Percentiles rank a stretch among this genome's conserved stretches.
phyloP scores from a whole-genome alignment of 2,329 filamentous ascomycete species.

The Stachybotrys chlorohalonatus region DNA sequence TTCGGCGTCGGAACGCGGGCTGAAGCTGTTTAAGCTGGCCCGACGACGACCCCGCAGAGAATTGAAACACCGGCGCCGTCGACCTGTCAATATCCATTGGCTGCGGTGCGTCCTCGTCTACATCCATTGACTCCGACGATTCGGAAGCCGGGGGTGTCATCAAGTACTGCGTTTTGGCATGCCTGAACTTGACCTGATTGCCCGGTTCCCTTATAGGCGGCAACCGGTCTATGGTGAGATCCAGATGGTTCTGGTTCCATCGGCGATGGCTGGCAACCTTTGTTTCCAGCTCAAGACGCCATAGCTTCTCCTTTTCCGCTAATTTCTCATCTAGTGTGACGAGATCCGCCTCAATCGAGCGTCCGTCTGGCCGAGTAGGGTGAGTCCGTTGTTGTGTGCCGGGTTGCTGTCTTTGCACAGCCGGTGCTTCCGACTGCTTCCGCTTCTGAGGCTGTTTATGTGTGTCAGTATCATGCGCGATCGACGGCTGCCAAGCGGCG shows the following conservation, averaged over 20 bases:
- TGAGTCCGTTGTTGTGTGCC: constrained; percentile 55
- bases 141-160: constrained; percentile 55
- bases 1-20: constrained; percentile 72
- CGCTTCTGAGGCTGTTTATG: constrained; percentile 57
- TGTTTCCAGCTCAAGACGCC: constrained; percentile 73
- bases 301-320: constrained; percentile 71
- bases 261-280: constrained; percentile 81
- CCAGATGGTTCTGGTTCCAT: constrained; percentile 86
- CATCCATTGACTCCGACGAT: constrained; percentile 46
- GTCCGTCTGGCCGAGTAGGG: constrained; percentile 60
- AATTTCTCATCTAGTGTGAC: constrained; percentile 66
- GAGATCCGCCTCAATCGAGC: constrained; percentile 69
- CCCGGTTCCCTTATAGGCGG: constrained; percentile 63
- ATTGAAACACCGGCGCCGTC: constrained; percentile 32
- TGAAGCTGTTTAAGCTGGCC: constrained; percentile 29
- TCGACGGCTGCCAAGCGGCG: constrained; percentile 18
- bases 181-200: constrained; percentile 56
- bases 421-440: constrained; percentile 51
- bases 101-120: constrained; percentile 39
- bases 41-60: constrained; percentile 30
- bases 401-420: constrained; percentile 47
- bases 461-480: constrained; percentile 25
- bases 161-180: constrained; percentile 62
- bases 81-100: constrained; percentile 29
- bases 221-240: constrained; percentile 78